phyloP scores from a whole-genome alignment of 2,329 filamentous ascomycete genomes.

The Talaromyces pinophilus region DNA sequence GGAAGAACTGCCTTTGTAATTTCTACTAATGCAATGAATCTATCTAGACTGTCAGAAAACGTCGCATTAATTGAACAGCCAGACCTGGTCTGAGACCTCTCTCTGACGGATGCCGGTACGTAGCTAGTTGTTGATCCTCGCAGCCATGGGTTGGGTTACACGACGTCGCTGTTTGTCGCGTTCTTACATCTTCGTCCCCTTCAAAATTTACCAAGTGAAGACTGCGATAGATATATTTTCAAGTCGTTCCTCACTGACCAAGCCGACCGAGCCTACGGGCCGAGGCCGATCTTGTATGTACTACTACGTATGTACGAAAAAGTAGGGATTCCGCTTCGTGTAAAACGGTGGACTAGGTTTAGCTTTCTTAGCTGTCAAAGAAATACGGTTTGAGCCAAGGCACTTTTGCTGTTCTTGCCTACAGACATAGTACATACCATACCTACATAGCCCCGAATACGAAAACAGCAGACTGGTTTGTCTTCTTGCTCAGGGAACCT shows the following conservation, averaged over 20 bases:
- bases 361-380: neutral
- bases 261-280: neutral
- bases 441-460: neutral
- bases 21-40: neutral
- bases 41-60: neutral
- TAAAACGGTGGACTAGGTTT: neutral
- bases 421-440: neutral
- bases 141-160: constrained; percentile 3
- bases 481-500: neutral
- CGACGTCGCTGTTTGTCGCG: neutral
- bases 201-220: neutral
- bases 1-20: neutral
- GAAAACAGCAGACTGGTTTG: constrained; percentile 4
- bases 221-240: neutral
- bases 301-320: neutral
- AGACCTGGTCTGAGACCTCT: neutral
- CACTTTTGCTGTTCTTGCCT: constrained; percentile 1
- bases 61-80: neutral
- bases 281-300: neutral
- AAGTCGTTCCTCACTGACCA: neutral
- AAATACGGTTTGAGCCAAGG: neutral
- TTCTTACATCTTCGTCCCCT: neutral
- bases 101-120: neutral
- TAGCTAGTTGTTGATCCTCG: constrained; percentile 5
- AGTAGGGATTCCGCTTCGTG: neutral